A percentile compares a stretch with the other conserved stretches of the same genome.
Evolutionary conservation across 1,284 basidiomycete genomes (phyloP).

Genomic region (Heterobasidion occidentale): DNA sequence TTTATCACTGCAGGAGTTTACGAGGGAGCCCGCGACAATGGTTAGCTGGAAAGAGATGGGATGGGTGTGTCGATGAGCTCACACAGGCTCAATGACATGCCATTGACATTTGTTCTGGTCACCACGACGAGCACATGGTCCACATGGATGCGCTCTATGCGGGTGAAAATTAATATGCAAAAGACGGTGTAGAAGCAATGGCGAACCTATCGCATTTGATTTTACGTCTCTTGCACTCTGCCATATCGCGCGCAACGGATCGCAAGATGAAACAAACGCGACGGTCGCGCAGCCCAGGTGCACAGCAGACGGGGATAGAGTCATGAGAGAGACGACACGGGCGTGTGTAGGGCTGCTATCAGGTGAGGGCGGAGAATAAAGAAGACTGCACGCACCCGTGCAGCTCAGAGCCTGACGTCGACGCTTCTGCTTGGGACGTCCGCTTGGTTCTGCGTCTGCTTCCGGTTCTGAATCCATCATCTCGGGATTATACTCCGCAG

Average conservation of each 20-base stretch:
- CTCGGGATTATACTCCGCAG: slow-evolving; percentile 9
- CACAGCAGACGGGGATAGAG: slow-evolving; percentile 4
- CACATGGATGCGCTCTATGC: slow-evolving; percentile 43
- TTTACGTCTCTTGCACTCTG: slow-evolving; percentile 54
- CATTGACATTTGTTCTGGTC: slow-evolving; percentile 50
- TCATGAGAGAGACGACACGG: slow-evolving; percentile 9
- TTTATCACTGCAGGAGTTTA: slow-evolving; percentile 33
- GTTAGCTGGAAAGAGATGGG: slow-evolving; percentile 10
- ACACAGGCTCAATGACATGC: slow-evolving; percentile 52
- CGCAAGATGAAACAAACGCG: neutral
- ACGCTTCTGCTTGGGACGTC: slow-evolving; percentile 60
- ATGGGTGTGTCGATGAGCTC: slow-evolving; percentile 19
- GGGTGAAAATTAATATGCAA: slow-evolving; percentile 10
- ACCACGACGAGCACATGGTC: slow-evolving; percentile 44
- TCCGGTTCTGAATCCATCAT: slow-evolving; percentile 38
- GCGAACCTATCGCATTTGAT: slow-evolving; percentile 53
- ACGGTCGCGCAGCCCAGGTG: neutral
- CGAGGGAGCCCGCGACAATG: slow-evolving; percentile 7
- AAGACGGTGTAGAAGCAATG: slow-evolving; percentile 11
- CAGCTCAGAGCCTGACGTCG: slow-evolving; percentile 69
- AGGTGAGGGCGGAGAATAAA: slow-evolving; percentile 4
- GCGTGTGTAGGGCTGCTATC: slow-evolving; percentile 6
- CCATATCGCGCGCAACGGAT: slow-evolving; percentile 6
- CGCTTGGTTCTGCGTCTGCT: slow-evolving; percentile 30
- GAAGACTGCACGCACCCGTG: slow-evolving; percentile 45